Conservation (phyloP, 2,329 filamentous ascomycete genomes). For the Exophiala viscosa region DNA sequence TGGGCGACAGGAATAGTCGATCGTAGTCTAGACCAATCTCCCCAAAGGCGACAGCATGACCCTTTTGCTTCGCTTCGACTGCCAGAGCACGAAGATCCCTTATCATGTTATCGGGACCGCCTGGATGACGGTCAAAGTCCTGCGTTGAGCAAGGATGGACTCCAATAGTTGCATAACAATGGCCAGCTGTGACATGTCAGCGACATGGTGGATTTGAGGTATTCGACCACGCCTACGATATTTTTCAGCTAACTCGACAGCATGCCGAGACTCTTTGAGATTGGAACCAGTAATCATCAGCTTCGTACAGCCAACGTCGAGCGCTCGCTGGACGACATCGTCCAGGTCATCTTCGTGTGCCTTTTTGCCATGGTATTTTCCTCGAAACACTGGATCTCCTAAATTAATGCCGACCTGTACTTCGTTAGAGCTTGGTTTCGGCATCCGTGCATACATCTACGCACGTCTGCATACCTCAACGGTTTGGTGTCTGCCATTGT, state of each 20-base stretch:
- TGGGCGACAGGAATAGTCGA: constrained; percentile 75
- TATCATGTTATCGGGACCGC: constrained; percentile 43
- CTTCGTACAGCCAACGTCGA: constrained; percentile 75
- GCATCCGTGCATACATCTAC: constrained; percentile 25
- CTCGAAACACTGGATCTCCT: constrained; percentile 84
- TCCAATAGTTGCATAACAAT: constrained; percentile 85
- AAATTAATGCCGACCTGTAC: constrained; percentile 85
- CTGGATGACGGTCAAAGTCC: constrained; percentile 63
- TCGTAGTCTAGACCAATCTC: constrained; percentile 98
- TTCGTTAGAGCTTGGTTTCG: constrained; percentile 3
- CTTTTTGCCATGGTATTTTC: constrained; percentile 76
- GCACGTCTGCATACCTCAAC: constrained; percentile 47
- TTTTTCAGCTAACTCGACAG: constrained; percentile 67
- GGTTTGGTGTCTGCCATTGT: constrained; percentile 35
- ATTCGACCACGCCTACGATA: constrained; percentile 57
- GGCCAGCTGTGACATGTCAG: constrained; percentile 55
- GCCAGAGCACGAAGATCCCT: constrained; percentile 65
- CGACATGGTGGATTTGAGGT: background rate
- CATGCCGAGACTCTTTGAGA: constrained; percentile 70
- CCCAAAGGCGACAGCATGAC: constrained; percentile 74
- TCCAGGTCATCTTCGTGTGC: constrained; percentile 45
- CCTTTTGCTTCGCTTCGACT: constrained; percentile 52
- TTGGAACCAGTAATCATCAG: constrained; percentile 93
- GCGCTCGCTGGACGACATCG: constrained; percentile 71
- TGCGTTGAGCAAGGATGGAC: constrained; percentile 88